A percentile compares a stretch with the other conserved stretches of the same genome.
phyloP scores from a whole-genome alignment of 441 rosid species.

The Gossypium gossypioides region DNA sequence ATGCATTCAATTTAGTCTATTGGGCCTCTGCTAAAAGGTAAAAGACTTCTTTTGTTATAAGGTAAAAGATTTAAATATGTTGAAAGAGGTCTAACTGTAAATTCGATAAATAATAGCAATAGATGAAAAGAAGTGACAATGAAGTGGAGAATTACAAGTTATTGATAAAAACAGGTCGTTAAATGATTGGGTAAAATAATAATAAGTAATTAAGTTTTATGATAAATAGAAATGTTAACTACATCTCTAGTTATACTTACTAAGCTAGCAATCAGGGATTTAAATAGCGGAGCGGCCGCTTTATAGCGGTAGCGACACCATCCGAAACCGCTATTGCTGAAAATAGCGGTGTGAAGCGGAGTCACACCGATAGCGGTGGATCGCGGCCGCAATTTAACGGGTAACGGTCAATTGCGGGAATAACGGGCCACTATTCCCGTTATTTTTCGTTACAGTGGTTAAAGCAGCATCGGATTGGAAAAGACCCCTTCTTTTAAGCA shows the following conservation, averaged over 20 bases:
- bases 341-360: too few species aligned
- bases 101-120: neutral
- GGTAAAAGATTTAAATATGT: neutral
- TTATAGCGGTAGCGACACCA: too few species aligned
- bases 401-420: too few species aligned
- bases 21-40: neutral
- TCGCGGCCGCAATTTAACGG: too few species aligned
- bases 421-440: too few species aligned
- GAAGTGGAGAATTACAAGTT: neutral
- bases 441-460: too few species aligned
- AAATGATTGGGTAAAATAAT: neutral
- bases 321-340: too few species aligned
- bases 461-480: too few species aligned
- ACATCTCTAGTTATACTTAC: neutral
- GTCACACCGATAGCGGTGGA: too few species aligned
- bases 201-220: neutral
- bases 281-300: too few species aligned
- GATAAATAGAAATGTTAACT: neutral
- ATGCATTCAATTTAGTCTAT: neutral
- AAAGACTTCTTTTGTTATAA: too few species aligned
- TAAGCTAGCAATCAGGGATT: neutral
- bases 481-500: too few species aligned
- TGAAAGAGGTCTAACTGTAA: neutral
- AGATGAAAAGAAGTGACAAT: neutral
- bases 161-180: neutral